Base-by-base conservation (phyloP, 2,329 filamentous ascomycete species). In the Ophiostoma quercus region DNA sequence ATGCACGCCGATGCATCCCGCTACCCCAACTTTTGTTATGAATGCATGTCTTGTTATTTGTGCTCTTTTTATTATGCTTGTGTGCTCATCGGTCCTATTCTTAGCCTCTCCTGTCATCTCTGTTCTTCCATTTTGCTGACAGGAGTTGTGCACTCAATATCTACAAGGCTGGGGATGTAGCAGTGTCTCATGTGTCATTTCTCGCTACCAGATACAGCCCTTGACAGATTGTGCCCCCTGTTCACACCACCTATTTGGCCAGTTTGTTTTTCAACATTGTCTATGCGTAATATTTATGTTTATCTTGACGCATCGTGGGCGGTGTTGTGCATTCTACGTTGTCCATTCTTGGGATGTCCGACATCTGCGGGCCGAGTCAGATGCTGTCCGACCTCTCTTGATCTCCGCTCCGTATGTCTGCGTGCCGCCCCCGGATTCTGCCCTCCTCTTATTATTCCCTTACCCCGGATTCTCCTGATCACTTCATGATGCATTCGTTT, bases 31-130 rank as follows among this genome's bases (percentile, higher is more conserved):
- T 29, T 14, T 34, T 34, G 34, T 29, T 29, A 29, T 29, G 25
- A 29, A 29, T 34, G 34, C 34, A 34, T 34, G 34, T 34, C 25
- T 29, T 29, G 25, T 29, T 29, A 29, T 29, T 29, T 34, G 34
- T 34, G 34, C 34, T 8, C 34, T 8, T 34, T 34, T n/a, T n/a
- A n/a, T n/a, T n/a, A n/a, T n/a, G 14, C 51, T 25, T 22, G 8
- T 57, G 4, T 25, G 9, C 57, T 32, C 57, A 62, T 62, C 57
- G 57, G 57, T 32, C 57, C 57, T 62, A 62, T 62, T 62, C 57
- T 32, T 62, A 62, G 57, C 14, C 22, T 8, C 4, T 34, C 34
- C 34, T 34, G 34, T 8, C 34, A 8, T 32, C 16, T 62, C 25
- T 6, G 25, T 32, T 32, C n/a, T 62, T 62, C 22, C 25, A 14